Percentiles rank a stretch among this genome's conserved stretches.
Conservation (phyloP, 306 rosid species). For the Mimosa bimucronata region DNA sequence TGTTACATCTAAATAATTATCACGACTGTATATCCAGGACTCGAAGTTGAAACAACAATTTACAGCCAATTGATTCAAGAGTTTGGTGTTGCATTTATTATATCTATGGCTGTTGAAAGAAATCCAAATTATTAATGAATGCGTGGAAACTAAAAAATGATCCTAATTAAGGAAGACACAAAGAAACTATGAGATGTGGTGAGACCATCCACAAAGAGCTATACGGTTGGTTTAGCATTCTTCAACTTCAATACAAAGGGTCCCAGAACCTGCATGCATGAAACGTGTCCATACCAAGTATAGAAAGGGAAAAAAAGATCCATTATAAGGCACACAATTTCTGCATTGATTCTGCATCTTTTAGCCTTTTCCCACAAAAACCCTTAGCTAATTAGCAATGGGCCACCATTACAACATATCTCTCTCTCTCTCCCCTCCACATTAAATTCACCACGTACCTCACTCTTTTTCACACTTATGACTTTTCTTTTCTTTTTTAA, state of each 20-base stretch:
- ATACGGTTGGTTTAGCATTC: not conserved
- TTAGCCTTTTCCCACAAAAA: constrained; percentile 55
- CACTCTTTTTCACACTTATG: constrained; percentile 21
- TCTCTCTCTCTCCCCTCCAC: constrained; percentile 36
- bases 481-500: constrained; percentile 17
- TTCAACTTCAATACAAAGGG: constrained; percentile 4
- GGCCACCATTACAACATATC: constrained; percentile 54
- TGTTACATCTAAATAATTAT: too few relatives aligned
- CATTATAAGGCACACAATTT: constrained; percentile 58
- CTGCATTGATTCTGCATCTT: constrained; percentile 47
- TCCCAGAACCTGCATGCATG: constrained; percentile 53
- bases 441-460: constrained; percentile 68
- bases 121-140: not conserved
- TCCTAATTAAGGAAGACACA: not conserved
- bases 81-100: too few relatives aligned
- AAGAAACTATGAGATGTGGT: not conserved
- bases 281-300: constrained; percentile 45
- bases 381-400: constrained; percentile 49
- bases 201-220: not conserved
- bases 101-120: not conserved
- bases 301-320: constrained; percentile 36
- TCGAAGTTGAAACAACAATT: too few relatives aligned
- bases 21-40: too few relatives aligned
- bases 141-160: not conserved
- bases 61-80: too few relatives aligned